Evolutionary conservation across 2,329 filamentous ascomycete genomes (phyloP).

Genomic region (Aureobasidium sp.): DNA sequence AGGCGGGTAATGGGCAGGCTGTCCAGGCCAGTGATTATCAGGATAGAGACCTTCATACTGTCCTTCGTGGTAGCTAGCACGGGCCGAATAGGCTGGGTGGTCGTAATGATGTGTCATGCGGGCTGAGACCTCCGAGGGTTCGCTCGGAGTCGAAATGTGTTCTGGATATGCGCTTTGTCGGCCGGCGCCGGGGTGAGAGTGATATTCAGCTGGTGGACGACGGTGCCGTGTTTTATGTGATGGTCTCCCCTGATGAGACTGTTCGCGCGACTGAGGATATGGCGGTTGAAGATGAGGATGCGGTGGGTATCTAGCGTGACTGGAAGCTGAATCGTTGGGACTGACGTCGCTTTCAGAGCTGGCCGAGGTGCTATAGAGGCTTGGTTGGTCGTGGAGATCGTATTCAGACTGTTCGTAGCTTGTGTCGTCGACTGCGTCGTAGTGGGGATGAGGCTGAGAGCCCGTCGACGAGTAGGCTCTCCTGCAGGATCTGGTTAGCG

Average conservation of each 20-base stretch:
- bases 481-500: slow-evolving; percentile 4
- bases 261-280: neutral
- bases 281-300: slow-evolving; percentile 28
- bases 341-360: slow-evolving; percentile 31
- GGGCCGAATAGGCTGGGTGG: slow-evolving; percentile 22
- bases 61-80: slow-evolving; percentile 28
- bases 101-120: slow-evolving; percentile 34
- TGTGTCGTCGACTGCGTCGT: slow-evolving; percentile 5
- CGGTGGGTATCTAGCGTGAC: slow-evolving; percentile 28
- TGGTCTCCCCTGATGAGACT: neutral
- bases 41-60: slow-evolving; percentile 18
- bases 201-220: slow-evolving; percentile 13
- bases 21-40: slow-evolving; percentile 21
- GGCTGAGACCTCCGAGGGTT: slow-evolving; percentile 31
- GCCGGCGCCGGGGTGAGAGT: slow-evolving; percentile 20
- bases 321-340: slow-evolving; percentile 38
- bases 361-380: neutral
- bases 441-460: neutral
- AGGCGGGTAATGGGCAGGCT: slow-evolving; percentile 29
- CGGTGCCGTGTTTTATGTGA: slow-evolving; percentile 19
- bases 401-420: neutral
- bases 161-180: slow-evolving; percentile 22
- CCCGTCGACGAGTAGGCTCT: slow-evolving; percentile 14
- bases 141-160: slow-evolving; percentile 23
- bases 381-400: neutral